Percentiles rank a stretch among this genome's conserved stretches.
phyloP scores from a whole-genome alignment of 2,329 filamentous ascomycete species.

The Lasiodiplodia sp. region DNA sequence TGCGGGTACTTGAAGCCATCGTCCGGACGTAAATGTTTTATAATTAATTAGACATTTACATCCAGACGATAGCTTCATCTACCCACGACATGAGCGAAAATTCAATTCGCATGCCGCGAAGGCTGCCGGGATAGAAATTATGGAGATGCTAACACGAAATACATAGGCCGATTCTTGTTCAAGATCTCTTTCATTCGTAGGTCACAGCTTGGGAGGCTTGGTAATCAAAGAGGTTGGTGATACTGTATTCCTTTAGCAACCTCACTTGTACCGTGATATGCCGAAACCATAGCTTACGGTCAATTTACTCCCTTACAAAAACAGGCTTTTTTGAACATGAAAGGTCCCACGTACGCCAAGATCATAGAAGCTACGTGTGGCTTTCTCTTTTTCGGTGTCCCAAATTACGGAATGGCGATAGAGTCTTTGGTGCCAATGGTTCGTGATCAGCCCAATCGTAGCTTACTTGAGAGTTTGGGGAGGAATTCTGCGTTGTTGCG shows the following conservation, averaged over 20 bases:
- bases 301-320: too few species aligned
- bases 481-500: not conserved
- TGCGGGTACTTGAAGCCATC: too few species aligned
- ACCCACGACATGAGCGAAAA: too few species aligned
- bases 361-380: not conserved
- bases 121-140: too few species aligned
- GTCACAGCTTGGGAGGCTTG: not conserved
- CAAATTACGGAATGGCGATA: not conserved
- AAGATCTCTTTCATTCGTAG: not conserved
- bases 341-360: not conserved
- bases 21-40: too few species aligned
- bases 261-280: too few species aligned
- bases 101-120: too few species aligned
- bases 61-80: too few species aligned
- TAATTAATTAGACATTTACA: too few species aligned
- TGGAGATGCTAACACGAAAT: not conserved
- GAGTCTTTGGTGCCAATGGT: not conserved
- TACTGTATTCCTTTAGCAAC: fast-evolving
- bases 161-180: not conserved
- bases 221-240: not conserved
- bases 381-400: not conserved
- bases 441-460: not conserved
- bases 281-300: too few species aligned
- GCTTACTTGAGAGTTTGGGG: not conserved
- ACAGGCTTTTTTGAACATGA: not conserved